Evolutionary conservation across 2,329 filamentous ascomycete species (phyloP), one percentile per base, ranked within the genome.

Genomic region (Aspergillus brasiliensis): DNA sequence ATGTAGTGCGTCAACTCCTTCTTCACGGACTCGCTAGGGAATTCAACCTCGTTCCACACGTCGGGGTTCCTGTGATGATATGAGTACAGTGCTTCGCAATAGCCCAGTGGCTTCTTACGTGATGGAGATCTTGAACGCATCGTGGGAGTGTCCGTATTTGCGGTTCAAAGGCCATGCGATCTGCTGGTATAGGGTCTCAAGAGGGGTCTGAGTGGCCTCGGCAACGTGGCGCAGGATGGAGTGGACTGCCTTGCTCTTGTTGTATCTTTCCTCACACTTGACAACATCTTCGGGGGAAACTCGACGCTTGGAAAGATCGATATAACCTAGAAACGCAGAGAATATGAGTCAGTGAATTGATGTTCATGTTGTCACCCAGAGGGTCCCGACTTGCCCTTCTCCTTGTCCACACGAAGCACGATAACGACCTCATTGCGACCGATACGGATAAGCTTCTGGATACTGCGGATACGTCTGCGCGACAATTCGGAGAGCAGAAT

Each of bases 241-340:
- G 81, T 99, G 95, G 42, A 98, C 95, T 84, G 97, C 96, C 84
- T 99, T 99, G 83, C 92, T 91, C 88, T 99, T 99, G 87, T 99
- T 99, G 86, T 97, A 99, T 70, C 95, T 88, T 83, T 99, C 95
- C 78, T 99, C 95, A 77, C 96, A 99, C 83, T 97, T 97, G 70
- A 97, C 85, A 65, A 98, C 95, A 82, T 99, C 95, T 78, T 99
- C 95, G 47, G 95, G 91, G 46, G 93, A 97, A 61, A 99, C 95
- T 82, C 95, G 90, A 75, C 95, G 93, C 85, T 99, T 99, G 64
- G 92, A 97, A 76, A 99, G 83, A 89, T 99, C 95, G 73, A 99
- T 99, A 77, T 99, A 99, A 65, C 92, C 88, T 88, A 62, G 44
- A 65, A 13, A 56, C 13, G 19, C 37, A 27, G 58, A 48, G 52